These are phyloP conservation scores for Ceratobasidium theobromae DNA, from an alignment of 1,284 basidiomycete species.

Conservation along the genomic window DNA sequence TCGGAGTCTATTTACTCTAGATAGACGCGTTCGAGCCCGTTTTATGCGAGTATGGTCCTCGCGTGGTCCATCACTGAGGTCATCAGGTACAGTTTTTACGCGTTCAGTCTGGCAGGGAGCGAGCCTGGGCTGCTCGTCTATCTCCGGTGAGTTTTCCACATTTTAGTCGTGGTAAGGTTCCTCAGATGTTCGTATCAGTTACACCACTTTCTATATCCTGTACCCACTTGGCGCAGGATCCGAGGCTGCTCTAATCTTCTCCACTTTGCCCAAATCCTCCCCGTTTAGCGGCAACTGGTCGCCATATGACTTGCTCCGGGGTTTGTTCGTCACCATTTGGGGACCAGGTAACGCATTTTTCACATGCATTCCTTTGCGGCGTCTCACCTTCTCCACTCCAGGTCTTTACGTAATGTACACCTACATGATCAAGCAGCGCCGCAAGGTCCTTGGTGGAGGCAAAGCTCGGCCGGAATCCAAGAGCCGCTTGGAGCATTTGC, in stretches of 20 bases:
- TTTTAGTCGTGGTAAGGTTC: neutral
- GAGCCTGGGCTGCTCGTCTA: conserved; percentile 46
- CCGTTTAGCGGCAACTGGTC: conserved; percentile 40
- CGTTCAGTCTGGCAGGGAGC: conserved; percentile 61
- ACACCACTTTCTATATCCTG: conserved; percentile 89
- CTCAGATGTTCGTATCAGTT: conserved; percentile 50
- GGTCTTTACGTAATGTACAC: conserved; percentile 86
- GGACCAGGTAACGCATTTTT: conserved; percentile 80
- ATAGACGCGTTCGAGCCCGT: conserved; percentile 71
- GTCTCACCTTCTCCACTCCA: conserved; percentile 40
- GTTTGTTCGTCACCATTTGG: conserved; percentile 77
- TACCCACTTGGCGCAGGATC: conserved; percentile 91
- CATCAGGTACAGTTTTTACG: conserved; percentile 91
- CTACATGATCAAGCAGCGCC: conserved; percentile 84
- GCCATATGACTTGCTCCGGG: conserved; percentile 58
- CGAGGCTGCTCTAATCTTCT: conserved; percentile 83
- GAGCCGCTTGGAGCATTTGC: conserved; percentile 23
- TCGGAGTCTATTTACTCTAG: neutral
- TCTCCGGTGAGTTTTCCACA: conserved; percentile 44
- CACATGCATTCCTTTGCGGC: neutral
- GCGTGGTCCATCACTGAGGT: conserved; percentile 94
- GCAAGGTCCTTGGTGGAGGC: conserved; percentile 64
- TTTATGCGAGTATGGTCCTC: conserved; percentile 89
- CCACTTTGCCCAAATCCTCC: conserved; percentile 65
- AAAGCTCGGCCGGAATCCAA: conserved; percentile 12